phyloP scores from a whole-genome alignment of 768 basidiomycete species.

The Crassisporium funariophilum region DNA sequence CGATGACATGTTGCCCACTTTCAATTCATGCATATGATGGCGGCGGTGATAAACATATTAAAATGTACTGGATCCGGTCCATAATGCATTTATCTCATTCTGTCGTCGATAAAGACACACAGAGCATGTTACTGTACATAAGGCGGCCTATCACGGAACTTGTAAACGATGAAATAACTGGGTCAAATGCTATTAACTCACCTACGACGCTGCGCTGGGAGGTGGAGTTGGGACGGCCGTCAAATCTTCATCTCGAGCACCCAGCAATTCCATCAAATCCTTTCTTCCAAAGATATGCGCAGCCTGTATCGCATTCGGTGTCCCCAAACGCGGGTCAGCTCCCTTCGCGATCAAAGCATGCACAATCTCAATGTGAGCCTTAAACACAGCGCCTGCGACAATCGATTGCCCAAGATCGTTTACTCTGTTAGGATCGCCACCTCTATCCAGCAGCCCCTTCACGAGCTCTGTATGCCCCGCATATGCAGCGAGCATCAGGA shows the following conservation, averaged over 20 bases:
- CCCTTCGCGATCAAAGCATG: conserved; percentile 51
- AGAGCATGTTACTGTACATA: too few relatives aligned
- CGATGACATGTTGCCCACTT: too few relatives aligned
- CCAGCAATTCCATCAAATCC: conserved; percentile 56
- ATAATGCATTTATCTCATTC: background rate
- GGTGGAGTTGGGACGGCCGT: conserved; percentile 38
- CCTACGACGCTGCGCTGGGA: conserved; percentile 2
- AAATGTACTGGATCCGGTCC: too few relatives aligned
- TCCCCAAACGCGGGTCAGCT: conserved; percentile 68
- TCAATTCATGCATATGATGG: too few relatives aligned
- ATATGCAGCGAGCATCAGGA: conserved; percentile 80
- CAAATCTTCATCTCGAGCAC: conserved; percentile 59
- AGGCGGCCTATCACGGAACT: too few relatives aligned
- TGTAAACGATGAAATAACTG: background rate
- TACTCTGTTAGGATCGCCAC: conserved; percentile 65
- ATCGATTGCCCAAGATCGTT: conserved; percentile 77
- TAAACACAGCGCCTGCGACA: conserved; percentile 79
- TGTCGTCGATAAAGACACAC: background rate
- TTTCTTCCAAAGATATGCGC: conserved; percentile 68
- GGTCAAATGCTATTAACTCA: background rate
- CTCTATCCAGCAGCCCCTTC: conserved; percentile 51
- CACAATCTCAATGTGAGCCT: conserved; percentile 65
- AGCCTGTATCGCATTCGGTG: conserved; percentile 67
- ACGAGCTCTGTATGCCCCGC: conserved; percentile 62
- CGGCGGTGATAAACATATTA: too few relatives aligned